Base-by-base conservation (phyloP, 768 basidiomycete species). In the Termitomyces sp. region DNA sequence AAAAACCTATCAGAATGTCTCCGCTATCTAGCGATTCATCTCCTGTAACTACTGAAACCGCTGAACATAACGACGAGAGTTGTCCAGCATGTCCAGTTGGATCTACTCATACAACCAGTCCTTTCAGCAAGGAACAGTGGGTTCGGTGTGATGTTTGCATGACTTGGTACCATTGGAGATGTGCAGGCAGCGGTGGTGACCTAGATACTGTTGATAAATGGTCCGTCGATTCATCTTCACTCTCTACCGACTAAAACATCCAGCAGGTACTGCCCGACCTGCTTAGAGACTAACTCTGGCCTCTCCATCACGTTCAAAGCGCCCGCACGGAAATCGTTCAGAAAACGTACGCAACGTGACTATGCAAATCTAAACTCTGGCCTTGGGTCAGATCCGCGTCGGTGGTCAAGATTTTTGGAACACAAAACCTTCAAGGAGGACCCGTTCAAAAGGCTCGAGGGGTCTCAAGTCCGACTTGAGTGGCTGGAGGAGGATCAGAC, bases 141-240 rank as follows among this genome's bases (percentile, higher is more conserved):
- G 84, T 94, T 55, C 74, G 84, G 60, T 95, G 92, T 68, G 91
- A 92, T 64, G 79, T 80, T 21, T 92, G 89, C 76, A 87, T 86
- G 71, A 80, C 75, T 31, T 92, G 90, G 90, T 92, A 84, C 68
- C 90, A 92, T 66, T 93, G 90, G 89, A 75, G 81, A 57, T 92
- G 90, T 70, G 87, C 82, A 14, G 87, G 88, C 25, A 80, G 84
- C 43, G 82, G 82, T 14, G 78, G 78, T 38, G 85, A 86, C 59
- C 76, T 87, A 11, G 83, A 85, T 35, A 76, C 77, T 14, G 82
- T 93, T 57, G 89, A 90, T 68, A 92, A 89, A 78, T 92, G 88
- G 90, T 89, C 65, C 63, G 83, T 62, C 37, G n/a, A 19, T 19
- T 32, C 43, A 29, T 31, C 17, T 40, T 43, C 10, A 47, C 37